phyloP scores from a whole-genome alignment of 2,329 filamentous ascomycete genomes.

The Nothopassalora personata region DNA sequence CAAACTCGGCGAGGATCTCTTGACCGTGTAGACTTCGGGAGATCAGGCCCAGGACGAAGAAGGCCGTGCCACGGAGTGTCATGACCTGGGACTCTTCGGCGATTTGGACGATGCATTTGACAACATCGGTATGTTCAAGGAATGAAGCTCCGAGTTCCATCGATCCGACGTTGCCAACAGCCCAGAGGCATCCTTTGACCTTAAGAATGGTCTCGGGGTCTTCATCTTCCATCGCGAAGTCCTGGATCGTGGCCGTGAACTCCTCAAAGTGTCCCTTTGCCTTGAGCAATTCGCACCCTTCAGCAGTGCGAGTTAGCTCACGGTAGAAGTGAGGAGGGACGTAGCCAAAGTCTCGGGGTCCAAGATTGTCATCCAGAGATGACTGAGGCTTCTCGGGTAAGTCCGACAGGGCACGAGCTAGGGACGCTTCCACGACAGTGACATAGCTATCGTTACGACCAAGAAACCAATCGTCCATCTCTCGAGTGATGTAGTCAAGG shows the following conservation, averaged over 20 bases:
- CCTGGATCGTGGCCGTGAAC: constrained; percentile 81
- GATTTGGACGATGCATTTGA: constrained; percentile 79
- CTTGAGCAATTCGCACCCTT: constrained; percentile 82
- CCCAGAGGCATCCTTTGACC: constrained; percentile 96
- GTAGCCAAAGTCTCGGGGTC: constrained; percentile 47
- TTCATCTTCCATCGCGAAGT: constrained; percentile 77
- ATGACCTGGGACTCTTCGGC: constrained; percentile 84
- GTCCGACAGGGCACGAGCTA: constrained; percentile 74
- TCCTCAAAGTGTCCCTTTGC: constrained; percentile 96
- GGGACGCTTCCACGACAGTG: constrained; percentile 85
- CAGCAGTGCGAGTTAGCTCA: constrained; percentile 84
- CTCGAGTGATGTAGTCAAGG: constrained; percentile 95
- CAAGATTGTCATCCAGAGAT: constrained; percentile 41
- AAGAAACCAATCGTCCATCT: constrained; percentile 99
- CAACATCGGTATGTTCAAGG: constrained; percentile 82
- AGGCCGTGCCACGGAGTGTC: constrained; percentile 89
- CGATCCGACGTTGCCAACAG: constrained; percentile 93
- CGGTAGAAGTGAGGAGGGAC: constrained; percentile 98
- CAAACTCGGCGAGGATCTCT: constrained; percentile 80
- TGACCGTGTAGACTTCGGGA: constrained; percentile 87
- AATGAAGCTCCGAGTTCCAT: constrained; percentile 97
- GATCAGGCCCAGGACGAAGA: constrained; percentile 90
- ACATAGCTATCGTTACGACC: constrained; percentile 97
- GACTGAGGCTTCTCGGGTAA: constrained; percentile 48
- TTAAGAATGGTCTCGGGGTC: constrained; percentile 83